Base-by-base conservation (phyloP, 768 basidiomycete genomes). In the Tulasnella sp. region DNA sequence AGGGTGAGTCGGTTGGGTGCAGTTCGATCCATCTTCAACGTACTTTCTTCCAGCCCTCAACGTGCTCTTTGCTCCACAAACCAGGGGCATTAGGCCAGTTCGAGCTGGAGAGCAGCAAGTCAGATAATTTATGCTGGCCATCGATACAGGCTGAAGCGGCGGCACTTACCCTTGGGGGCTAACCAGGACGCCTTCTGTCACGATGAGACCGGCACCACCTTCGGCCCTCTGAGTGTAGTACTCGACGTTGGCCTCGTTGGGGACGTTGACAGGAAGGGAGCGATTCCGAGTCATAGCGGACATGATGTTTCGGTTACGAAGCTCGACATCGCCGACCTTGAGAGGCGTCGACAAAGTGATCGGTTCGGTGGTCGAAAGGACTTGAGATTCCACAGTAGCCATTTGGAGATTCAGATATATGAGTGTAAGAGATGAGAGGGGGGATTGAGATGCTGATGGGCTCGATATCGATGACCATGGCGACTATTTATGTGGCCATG, bases 51-150 rank as follows among this genome's bases (percentile, higher is more conserved):
- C 85, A 86, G 3, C 77, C 84, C 22, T 75, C 75, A 11, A 83
- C 78, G 71, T 85, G 84, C 41, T 83, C 81, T 17, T 79, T 75
- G 72, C 77, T 82, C 83, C 84, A 85, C 29, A 85, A 81, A 6
- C 85, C 85, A n/a, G 84, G 84, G 0, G 82, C 82, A 74, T 81
- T 75, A 7, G 79, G 80, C 81, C 82, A 84, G 74, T 83, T 82
- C 11, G 83, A 80, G 5, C 84, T 84, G 71, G 69, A 16, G n/a
- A 41, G 17, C 8, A 26, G 62, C 11, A 37, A 19, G 34, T 47
- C 11, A 44, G 29, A 22, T 8, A 7, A 47, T 8, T 40, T 66
- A 36, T 34, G 32, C 26, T 29, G 22, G n/a, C 11, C 17, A 37
- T 5, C 39, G 19, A 65, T 0, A 29, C 19, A 5, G 22, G 52